Base-by-base conservation (phyloP, 352 stramenopile genomes). In the Pythium dissotocum region DNA sequence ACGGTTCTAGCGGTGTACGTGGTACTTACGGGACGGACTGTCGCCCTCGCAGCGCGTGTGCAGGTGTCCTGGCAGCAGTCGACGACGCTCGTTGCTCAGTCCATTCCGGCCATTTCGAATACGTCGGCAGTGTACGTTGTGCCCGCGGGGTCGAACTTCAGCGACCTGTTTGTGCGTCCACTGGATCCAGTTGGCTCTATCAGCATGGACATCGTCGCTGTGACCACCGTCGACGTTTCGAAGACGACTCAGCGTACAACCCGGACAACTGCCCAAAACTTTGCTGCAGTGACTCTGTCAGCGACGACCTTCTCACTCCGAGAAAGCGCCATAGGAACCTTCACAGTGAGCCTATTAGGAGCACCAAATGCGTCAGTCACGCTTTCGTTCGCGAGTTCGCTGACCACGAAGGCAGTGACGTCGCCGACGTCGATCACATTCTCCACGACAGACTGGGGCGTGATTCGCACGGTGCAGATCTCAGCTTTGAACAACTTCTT, bases 401-500 rank as follows among this genome's bases (percentile, higher is more conserved):
- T 75, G 9, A 6, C 53, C 0, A 26, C 53, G 0, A 90, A 83
- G 48, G 79, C 75, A 16, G 42, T 78, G 3, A 54, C 67, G 1
- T 9, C 49, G 2, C 77, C 80, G 1, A 14, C 62, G 3, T 68
- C 64, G 9, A 36, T 77, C 33, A 71, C 63, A 2, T 87, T 91
- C 32, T 67, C 61, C 1, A 35, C 33, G 1, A 70, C 52, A 0
- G 67, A 82, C 30, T 91, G 81, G 78, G 78, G 52, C 38, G 46
- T 64, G 2, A 55, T 61, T 42, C 72, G 75, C 8, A 75, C 18
- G 0, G 16, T 89, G n/a, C 73, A 80, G 44, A 67, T 89, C 16
- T 36, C 52, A 32, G 77, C 79, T 14, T 35, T 78, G 0, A 87
- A 87, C 56, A 82, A 91, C 42, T 87, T 79, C 42, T 2, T 91